phyloP scores from a whole-genome alignment of 805 yeast species.

The Lipomyces orientalis region DNA sequence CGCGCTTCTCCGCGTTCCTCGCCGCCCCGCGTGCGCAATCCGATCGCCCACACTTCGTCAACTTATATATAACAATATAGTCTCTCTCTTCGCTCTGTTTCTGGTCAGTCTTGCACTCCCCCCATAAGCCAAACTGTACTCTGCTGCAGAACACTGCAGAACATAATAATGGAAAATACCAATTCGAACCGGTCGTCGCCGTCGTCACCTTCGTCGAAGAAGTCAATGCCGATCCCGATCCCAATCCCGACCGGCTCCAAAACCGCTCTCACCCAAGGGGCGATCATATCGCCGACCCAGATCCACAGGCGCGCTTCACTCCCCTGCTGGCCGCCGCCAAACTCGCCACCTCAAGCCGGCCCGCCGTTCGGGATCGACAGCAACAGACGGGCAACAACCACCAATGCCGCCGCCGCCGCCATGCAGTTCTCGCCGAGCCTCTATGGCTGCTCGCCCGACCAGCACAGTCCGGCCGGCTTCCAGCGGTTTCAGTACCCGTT shows the following conservation, averaged over 20 bases:
- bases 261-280: conserved; percentile 20
- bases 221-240: conserved; percentile 24
- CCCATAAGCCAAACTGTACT: neutral
- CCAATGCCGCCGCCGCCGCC: conserved; percentile 10
- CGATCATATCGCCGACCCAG: conserved; percentile 33
- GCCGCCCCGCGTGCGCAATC: neutral
- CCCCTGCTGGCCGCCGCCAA: conserved; percentile 20
- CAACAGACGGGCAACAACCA: conserved; percentile 11
- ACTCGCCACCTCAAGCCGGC: neutral
- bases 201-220: conserved; percentile 3
- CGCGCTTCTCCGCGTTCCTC: neutral
- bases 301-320: conserved; percentile 23
- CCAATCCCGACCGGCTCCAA: conserved; percentile 28
- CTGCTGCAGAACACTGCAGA: neutral
- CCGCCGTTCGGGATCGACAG: neutral
- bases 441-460: conserved; percentile 30
- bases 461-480: conserved; percentile 24
- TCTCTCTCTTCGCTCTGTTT: conserved; percentile 1
- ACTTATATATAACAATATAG: too few species aligned
- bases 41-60: too few species aligned
- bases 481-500: conserved; percentile 2
- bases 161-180: neutral
- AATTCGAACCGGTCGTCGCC: neutral
- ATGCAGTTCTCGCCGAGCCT: conserved; percentile 22
- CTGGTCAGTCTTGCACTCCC: neutral